A percentile compares a stretch with the other conserved stretches of the same genome.
Evolutionary conservation across 169 alveolate species (phyloP).

Genomic region (Fabrea salina): DNA sequence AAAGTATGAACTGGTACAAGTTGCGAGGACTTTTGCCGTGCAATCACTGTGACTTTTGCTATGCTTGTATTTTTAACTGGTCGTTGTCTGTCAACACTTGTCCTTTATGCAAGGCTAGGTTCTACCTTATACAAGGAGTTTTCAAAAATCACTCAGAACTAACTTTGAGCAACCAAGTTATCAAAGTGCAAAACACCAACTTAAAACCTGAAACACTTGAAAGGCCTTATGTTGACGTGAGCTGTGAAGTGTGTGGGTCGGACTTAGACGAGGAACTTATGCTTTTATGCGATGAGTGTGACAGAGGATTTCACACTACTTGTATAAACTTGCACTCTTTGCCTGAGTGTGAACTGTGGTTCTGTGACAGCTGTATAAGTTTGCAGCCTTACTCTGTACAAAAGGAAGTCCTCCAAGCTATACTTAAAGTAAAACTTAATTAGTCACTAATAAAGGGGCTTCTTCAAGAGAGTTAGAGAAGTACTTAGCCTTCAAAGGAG

Average conservation of each 20-base stretch:
- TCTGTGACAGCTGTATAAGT: neutral
- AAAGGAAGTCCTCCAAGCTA: no score
- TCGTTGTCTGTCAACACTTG: neutral
- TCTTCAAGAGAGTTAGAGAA: no score
- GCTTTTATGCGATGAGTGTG: constrained; percentile 67
- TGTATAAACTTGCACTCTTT: constrained; percentile 36
- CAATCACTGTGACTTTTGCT: neutral
- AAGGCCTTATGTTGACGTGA: neutral
- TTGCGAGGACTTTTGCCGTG: neutral
- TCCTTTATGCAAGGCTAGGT: constrained; percentile 15
- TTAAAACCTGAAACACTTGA: neutral
- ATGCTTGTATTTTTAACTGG: neutral
- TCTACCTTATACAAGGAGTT: neutral
- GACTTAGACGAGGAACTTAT: constrained; percentile 43
- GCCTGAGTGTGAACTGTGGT: neutral
- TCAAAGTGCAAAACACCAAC: neutral
- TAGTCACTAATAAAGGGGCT: no score
- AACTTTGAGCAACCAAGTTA: neutral
- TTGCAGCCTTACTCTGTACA: no score
- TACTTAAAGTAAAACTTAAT: no score
- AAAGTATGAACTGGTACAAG: neutral
- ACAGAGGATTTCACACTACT: constrained; percentile 57
- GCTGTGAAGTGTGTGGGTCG: constrained; percentile 31
- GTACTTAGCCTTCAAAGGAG: no score
- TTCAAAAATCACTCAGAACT: no score